phyloP scores from a whole-genome alignment of 2,329 filamentous ascomycete species.

The Stagonosporopsis rhizophila region DNA sequence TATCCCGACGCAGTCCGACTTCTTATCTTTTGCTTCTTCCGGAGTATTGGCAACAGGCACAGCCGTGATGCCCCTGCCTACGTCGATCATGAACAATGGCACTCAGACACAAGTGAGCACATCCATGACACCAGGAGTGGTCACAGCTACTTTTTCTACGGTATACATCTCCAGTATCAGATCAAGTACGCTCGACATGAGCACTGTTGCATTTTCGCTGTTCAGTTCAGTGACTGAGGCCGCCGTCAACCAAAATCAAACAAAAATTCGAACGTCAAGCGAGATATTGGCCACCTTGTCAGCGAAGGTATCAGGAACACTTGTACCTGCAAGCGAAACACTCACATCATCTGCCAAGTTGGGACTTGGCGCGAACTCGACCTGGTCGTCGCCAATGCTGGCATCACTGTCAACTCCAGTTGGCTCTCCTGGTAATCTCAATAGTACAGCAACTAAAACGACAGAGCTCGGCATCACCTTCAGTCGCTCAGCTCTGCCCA shows the following conservation, averaged over 20 bases:
- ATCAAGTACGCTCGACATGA: slow-evolving; percentile 1
- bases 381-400: neutral
- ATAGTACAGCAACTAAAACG: neutral
- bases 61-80: neutral
- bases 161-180: slow-evolving; percentile 4
- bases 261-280: neutral
- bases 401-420: neutral
- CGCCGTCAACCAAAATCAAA: slow-evolving; percentile 3
- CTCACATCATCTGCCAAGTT: neutral
- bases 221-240: slow-evolving; percentile 6
- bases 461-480: slow-evolving; percentile 8
- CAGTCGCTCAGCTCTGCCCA: slow-evolving; percentile 6
- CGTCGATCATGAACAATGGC: neutral
- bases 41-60: neutral
- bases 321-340: slow-evolving; percentile 9
- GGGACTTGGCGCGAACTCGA: neutral
- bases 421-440: neutral
- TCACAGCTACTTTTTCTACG: slow-evolving; percentile 16
- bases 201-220: slow-evolving; percentile 12
- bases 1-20: neutral
- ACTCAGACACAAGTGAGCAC: neutral
- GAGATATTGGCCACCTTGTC: neutral
- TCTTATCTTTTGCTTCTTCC: neutral
- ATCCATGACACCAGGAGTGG: neutral
- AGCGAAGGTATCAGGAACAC: neutral